Base-by-base conservation (phyloP, 257 asterid species). In the Verbascum thapsus region DNA sequence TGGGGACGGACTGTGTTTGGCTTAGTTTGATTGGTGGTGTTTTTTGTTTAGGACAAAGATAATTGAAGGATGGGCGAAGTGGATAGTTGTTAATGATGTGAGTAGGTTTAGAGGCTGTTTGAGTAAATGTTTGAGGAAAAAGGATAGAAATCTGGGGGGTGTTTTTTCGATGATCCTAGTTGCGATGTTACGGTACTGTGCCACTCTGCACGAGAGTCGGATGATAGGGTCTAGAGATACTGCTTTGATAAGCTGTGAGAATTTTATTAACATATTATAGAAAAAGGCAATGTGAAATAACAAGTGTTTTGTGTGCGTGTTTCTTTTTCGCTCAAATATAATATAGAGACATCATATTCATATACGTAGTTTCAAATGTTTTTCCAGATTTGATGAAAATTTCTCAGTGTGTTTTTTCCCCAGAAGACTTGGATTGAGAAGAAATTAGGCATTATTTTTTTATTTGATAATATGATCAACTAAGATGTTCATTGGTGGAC, bases 21-120 rank as follows among this genome's bases (percentile, higher is more conserved):
- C 42, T 62, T 67, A 47, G n/a, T 59, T 54, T 13, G 50, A 17
- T 59, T 65, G 41, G 7, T 59, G 58, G 22, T 51, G 50, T 48
- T 54, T 16, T 10, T 32, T 10, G 22, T 22, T 66, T 40, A 19
- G 12, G 19, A 40, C 37, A 19, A 42, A n/a, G 64, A 16, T 54
- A 44, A 44, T 11, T 38, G 57, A 62, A 53, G 2, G 35, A 66
- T 49, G 15, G 35, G 48, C 18, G 18, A 47, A 26, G 8, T 7
- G 38, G 54, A 13, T 9, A 43, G n/a, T 22, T 64, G 30, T 63
- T 19, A 8, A 47, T 49, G 6, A 18, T 38, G 38, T 20, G 41
- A 63, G 7, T 37, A 50, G 52, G 61, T 39, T 52, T 40, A 10
- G 51, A 26, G 7, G 8, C 41, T 3, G 12, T 3, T 35, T 9